phyloP scores from a whole-genome alignment of 2,329 filamentous ascomycete genomes.

The Diaporthe sp. region DNA sequence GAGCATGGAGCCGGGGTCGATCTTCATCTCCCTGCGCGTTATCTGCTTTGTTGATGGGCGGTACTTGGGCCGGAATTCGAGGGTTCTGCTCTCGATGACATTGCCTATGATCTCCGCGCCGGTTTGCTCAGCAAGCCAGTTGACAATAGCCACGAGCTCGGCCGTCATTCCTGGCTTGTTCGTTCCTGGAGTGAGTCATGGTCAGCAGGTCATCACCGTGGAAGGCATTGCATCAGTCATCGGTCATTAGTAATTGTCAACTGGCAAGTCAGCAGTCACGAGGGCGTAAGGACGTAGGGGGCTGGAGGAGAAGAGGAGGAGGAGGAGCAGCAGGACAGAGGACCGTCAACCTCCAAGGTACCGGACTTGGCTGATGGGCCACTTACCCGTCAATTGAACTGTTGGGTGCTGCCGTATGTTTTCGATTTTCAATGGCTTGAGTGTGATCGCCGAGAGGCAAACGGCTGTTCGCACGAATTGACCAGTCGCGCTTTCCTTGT shows the following conservation, averaged over 20 bases:
- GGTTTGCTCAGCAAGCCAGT: slow-evolving; percentile 67
- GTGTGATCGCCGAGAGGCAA: slow-evolving; percentile 68
- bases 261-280: not conserved
- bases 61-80: slow-evolving; percentile 62
- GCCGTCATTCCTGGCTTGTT: slow-evolving; percentile 66
- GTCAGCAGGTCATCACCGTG: not conserved
- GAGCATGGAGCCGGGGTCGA: slow-evolving; percentile 64
- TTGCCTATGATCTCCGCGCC: slow-evolving; percentile 65
- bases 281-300: not conserved
- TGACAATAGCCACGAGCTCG: slow-evolving; percentile 71
- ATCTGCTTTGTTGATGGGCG: slow-evolving; percentile 54
- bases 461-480: slow-evolving; percentile 72
- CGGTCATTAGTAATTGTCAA: not conserved
- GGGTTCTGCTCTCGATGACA: slow-evolving; percentile 63
- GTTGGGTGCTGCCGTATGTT: slow-evolving; percentile 65
- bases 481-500: slow-evolving; percentile 74
- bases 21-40: slow-evolving; percentile 60
- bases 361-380: not conserved
- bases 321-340: not conserved
- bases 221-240: too few relatives aligned
- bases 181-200: not conserved
- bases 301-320: not conserved
- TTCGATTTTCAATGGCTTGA: slow-evolving; percentile 65
- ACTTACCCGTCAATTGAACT: slow-evolving; percentile 54
- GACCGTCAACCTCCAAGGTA: not conserved